These are phyloP conservation scores for Solanum clarkiae DNA, from an alignment of 257 asterid genomes.

Conservation along the genomic window DNA sequence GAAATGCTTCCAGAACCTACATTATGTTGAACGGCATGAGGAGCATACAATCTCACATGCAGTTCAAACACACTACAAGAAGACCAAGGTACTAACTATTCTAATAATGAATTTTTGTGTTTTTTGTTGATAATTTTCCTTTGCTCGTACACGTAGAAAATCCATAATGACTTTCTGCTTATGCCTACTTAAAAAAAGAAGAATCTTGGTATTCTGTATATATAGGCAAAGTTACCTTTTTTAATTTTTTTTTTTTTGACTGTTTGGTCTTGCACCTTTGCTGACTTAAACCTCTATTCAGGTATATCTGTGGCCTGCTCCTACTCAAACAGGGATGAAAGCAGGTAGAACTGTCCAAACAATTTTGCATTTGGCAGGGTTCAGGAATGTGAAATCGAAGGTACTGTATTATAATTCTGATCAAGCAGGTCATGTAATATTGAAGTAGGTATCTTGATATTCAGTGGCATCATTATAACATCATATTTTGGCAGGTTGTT, in stretches of 20 bases:
- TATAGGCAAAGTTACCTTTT: neutral
- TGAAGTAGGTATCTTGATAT: neutral
- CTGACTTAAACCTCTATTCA: conserved; percentile 11
- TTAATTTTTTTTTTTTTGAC: neutral
- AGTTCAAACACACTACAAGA: conserved; percentile 72
- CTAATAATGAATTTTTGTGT: neutral
- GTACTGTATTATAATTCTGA: conserved; percentile 13
- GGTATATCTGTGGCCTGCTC: conserved; percentile 96
- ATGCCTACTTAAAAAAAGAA: neutral
- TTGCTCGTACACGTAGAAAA: neutral
- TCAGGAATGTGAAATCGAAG: conserved; percentile 91
- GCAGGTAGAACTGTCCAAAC: conserved; percentile 83
- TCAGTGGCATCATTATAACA: conserved; percentile 7
- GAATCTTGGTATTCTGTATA: neutral
- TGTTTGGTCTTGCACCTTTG: neutral
- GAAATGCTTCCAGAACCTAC: conserved; percentile 94
- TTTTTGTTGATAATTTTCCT: neutral
- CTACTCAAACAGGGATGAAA: conserved; percentile 75
- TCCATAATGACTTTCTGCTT: neutral
- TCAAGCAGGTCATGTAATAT: neutral
- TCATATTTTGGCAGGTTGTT: conserved; percentile 39
- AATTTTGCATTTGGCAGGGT: conserved; percentile 76
- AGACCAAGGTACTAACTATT: conserved; percentile 56
- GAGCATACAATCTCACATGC: conserved; percentile 96
- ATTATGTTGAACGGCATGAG: conserved; percentile 77